A percentile compares a stretch with the other conserved stretches of the same genome.
These are phyloP conservation scores for Iodosphaeria phyllophila DNA, from an alignment of 2,329 filamentous ascomycete species.

Conservation along the genomic window DNA sequence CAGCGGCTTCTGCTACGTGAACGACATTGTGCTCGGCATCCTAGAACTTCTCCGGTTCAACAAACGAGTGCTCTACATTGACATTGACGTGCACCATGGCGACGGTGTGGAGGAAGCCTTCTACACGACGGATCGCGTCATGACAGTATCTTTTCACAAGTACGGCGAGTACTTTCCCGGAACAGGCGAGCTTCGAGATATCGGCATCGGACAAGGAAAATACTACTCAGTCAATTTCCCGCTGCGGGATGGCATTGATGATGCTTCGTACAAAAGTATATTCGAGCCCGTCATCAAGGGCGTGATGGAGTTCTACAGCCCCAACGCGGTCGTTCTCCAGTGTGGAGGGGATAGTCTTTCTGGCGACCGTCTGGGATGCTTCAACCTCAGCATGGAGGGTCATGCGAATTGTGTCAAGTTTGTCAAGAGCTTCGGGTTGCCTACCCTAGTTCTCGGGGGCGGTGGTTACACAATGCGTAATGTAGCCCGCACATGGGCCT, in stretches of 20 bases:
- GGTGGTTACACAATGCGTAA: constrained; percentile 97
- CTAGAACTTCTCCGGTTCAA: constrained; percentile 81
- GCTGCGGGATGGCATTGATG: constrained; percentile 79
- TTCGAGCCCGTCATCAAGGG: constrained; percentile 80
- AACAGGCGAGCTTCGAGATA: constrained; percentile 72
- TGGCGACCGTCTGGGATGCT: constrained; percentile 84
- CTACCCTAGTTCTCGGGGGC: constrained; percentile 82
- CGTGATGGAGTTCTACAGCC: constrained; percentile 75
- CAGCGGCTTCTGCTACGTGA: constrained; percentile 95
- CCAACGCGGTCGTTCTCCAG: constrained; percentile 83
- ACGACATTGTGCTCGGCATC: constrained; percentile 93
- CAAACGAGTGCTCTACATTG: constrained; percentile 91
- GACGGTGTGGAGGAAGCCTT: constrained; percentile 90
- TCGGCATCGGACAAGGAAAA: constrained; percentile 73
- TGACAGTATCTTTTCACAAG: constrained; percentile 90
- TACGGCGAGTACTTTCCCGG: constrained; percentile 94
- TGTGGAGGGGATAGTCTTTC: constrained; percentile 92
- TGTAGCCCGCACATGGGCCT: constrained; percentile 91
- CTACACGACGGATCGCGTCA: constrained; percentile 79
- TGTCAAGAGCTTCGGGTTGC: constrained; percentile 69
- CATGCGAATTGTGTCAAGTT: constrained; percentile 90
- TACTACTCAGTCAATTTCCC: constrained; percentile 86
- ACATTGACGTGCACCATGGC: constrained; percentile 87
- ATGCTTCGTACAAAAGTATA: constrained; percentile 73
- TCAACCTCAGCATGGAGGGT: constrained; percentile 93